A percentile compares a stretch with the other conserved stretches of the same genome.
Conservation (phyloP, 768 basidiomycete genomes). For the Chalciporus chontae region DNA sequence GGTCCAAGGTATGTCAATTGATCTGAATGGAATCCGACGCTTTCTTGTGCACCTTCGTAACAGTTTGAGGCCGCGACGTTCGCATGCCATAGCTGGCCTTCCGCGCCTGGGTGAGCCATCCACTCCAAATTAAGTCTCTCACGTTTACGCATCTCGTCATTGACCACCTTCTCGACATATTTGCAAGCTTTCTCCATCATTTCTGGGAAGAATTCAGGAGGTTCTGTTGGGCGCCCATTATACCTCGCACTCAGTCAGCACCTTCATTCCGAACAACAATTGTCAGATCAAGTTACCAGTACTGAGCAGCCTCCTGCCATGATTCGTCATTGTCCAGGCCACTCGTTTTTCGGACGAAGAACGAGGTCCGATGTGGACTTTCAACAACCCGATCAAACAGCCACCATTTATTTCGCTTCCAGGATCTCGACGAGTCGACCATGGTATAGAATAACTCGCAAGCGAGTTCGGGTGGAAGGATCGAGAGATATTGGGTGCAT, state of each 20-base stretch:
- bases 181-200: slow-evolving; percentile 78
- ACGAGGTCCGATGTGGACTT: slow-evolving; percentile 79
- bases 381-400: slow-evolving; percentile 78
- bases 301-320: slow-evolving; percentile 73
- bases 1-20: slow-evolving; percentile 80
- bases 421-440: slow-evolving; percentile 55
- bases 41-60: slow-evolving; percentile 77
- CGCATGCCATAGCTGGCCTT: slow-evolving; percentile 56
- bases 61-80: slow-evolving; percentile 87
- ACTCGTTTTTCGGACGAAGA: slow-evolving; percentile 58
- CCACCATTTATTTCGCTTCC: slow-evolving; percentile 83
- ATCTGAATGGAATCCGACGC: slow-evolving; percentile 81
- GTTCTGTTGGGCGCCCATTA: slow-evolving; percentile 62
- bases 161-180: slow-evolving; percentile 67
- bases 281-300: slow-evolving; percentile 47
- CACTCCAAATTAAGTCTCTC: slow-evolving; percentile 66
- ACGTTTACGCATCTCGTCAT: slow-evolving; percentile 63
- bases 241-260: slow-evolving; percentile 50
- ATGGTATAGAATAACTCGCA: slow-evolving; percentile 72
- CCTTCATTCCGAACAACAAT: slow-evolving; percentile 1
- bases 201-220: slow-evolving; percentile 55
- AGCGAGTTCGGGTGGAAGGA: slow-evolving; percentile 74
- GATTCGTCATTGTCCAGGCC: slow-evolving; percentile 42
- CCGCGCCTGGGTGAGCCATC: slow-evolving; percentile 34
- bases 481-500: slow-evolving; percentile 66